Evolutionary conservation across 331 rosid genomes (phyloP), one percentile per base, ranked within the genome.

Genomic region (Cucumis variabilis): DNA sequence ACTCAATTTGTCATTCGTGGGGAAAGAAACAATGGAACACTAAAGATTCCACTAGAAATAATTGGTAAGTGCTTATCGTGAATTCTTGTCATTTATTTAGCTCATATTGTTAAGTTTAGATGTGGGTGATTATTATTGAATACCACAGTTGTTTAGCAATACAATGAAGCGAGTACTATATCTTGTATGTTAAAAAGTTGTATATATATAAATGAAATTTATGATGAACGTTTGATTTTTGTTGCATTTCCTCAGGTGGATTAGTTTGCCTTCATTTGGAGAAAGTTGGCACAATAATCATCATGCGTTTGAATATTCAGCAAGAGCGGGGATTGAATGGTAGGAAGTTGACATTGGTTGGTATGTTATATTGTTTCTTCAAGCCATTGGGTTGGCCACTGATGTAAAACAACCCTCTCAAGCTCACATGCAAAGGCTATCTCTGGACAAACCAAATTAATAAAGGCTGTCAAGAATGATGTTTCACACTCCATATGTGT

Each of bases 1-100:
- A 96, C 94, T 76, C 63, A 48, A 24, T 76, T n/a, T 76, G 82
- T 2, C 82, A 76, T 76, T 21, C 3, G 24, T 48, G 98, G 98
- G 99, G 99, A 15, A 88, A 71, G 10, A 94, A 89, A 41, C 85
- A 86, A 1, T 96, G 98, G 98, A 92, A 91, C 27, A 96, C 99
- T 6, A 89, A 88, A 20, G 99, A 96, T 87, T 88, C 92, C 27
- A 94, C 97, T 10, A 92, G 92, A 88, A 96, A 96, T 89, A 96
- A 95, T 83, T 96, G 99, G 99, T 96, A 90, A 21, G 28, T 30
- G 58, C 79, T 37, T 23, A 63, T 33, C 5, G 28, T 67, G 16
- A n/a, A 12, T 24, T 24, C 16, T 24, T 67, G 14, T n/a, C 62
- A 58, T 58, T 58, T 58, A 58, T n/a, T n/a, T n/a, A n/a, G n/a